A percentile compares a stretch with the other conserved stretches of the same genome.
Evolutionary conservation across 352 stramenopile genomes (phyloP).

Genomic region (Phytopythium litorale): DNA sequence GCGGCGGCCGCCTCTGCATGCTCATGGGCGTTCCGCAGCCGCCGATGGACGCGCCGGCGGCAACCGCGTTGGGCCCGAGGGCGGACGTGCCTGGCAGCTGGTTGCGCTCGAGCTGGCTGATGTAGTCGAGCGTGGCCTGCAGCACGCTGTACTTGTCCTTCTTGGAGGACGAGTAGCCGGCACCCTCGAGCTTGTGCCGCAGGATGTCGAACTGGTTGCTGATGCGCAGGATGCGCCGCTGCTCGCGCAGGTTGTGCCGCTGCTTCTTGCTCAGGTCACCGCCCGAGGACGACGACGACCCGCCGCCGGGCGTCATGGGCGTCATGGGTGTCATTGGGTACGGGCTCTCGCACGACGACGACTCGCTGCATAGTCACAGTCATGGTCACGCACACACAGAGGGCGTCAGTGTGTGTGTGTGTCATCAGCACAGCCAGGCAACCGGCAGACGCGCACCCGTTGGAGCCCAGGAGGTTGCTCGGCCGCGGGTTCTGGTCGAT

Average conservation of each 20-base stretch:
- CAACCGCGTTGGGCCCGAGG: constrained; percentile 1
- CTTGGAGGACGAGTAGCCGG: constrained; percentile 70
- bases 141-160: constrained; percentile 87
- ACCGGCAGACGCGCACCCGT: constrained; percentile 17
- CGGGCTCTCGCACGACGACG: constrained; percentile 67
- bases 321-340: constrained; percentile 58
- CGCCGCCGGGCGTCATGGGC: constrained; percentile 40
- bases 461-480: constrained; percentile 36
- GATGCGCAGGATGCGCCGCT: constrained; percentile 78
- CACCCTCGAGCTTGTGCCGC: constrained; percentile 65
- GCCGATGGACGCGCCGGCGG: background rate
- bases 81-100: constrained; percentile 19
- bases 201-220: constrained; percentile 85
- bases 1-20: constrained; percentile 20
- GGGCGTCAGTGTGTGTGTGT: background rate
- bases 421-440: background rate
- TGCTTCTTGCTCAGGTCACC: constrained; percentile 81
- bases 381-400: constrained; percentile 4
- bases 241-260: constrained; percentile 78
- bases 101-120: constrained; percentile 67
- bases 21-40: constrained; percentile 5
- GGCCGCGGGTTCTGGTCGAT: constrained; percentile 67
- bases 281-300: constrained; percentile 27
- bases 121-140: constrained; percentile 82
- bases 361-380: constrained; percentile 32